phyloP scores from a whole-genome alignment of 164 flowering plant species.

The Santalum album region DNA sequence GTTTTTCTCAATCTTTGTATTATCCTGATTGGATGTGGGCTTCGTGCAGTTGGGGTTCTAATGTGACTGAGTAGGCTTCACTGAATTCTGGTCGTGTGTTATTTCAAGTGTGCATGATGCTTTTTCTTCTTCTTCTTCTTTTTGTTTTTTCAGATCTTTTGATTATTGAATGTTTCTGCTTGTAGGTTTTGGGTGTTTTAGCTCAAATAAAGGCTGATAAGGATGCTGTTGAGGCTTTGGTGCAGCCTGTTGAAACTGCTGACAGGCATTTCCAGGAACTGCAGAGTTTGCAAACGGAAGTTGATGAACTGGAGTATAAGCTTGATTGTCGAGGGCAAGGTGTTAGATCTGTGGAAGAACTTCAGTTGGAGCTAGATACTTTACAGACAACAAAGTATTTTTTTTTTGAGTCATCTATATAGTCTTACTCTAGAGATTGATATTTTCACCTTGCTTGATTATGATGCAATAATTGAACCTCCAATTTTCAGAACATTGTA shows the following conservation, averaged over 20 bases:
- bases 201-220: slow-evolving; percentile 83
- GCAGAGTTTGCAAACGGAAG: slow-evolving; percentile 44
- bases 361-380: slow-evolving; percentile 48
- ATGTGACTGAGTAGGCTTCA: too few relatives aligned
- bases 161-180: slow-evolving; percentile 2
- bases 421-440: not conserved
- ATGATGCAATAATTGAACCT: not conserved
- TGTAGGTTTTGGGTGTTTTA: slow-evolving; percentile 74
- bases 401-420: not conserved
- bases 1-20: too few relatives aligned
- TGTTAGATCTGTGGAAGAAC: slow-evolving; percentile 63
- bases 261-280: slow-evolving; percentile 65
- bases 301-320: slow-evolving; percentile 69
- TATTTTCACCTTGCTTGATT: too few relatives aligned
- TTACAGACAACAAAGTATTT: slow-evolving; percentile 48
- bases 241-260: slow-evolving; percentile 66
- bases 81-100: too few relatives aligned
- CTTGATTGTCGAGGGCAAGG: slow-evolving; percentile 76
- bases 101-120: too few relatives aligned
- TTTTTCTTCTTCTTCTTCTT: too few relatives aligned
- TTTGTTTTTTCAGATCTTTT: not conserved
- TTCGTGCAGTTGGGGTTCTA: too few relatives aligned
- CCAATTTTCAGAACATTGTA: not conserved
- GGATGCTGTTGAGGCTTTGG: slow-evolving; percentile 52
- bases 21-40: too few relatives aligned